Base-by-base conservation (phyloP, 345 rosid genomes). In the Boechera stricta region DNA sequence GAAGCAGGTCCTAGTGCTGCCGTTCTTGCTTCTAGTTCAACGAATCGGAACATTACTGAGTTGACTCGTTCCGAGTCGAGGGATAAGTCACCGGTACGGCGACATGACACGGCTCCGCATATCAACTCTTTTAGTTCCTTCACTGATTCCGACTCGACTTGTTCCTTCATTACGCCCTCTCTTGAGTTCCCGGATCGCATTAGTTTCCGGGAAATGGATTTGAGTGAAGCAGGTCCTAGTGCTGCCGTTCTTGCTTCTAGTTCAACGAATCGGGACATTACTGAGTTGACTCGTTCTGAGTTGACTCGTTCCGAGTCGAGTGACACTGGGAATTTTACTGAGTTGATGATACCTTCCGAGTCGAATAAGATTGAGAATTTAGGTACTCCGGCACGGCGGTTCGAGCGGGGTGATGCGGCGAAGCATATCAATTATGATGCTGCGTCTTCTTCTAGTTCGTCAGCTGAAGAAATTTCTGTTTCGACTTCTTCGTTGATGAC, bases 381-480 rank as follows among this genome's bases (percentile, higher is more conserved):
- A 39, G 8, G 42, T 49, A 49, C 71, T 15, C 58, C 75, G 57
- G 75, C 64, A 72, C 84, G 89, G 52, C 73, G 72, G 69, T 85
- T 93, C 67, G 89, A 86, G 7, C 90, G 97, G 32, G 82, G 89
- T 4, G 84, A 88, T 79, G 98, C 98, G 7, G 72, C 55, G 21
- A 91, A 86, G 84, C 4, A 84, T 81, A 54, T 86, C 55, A 89
- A 85, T n/a, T 91, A 90, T 57, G 93, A 91, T 15, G 89, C 87
- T 4, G 55, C 83, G 0, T 80, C 87, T 28, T 78, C 54, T 15
- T 75, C 82, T 7, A 76, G 82, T 7, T 86, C 89, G 7, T 89
- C 92, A 32, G 66, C 67, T 10, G 89, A 80, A 44, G 88, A 82
- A 64, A 45, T 82, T 2, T 75, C 89, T 1, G 78, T 44, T 33